These are phyloP conservation scores for Alternaria arborescens DNA, from an alignment of 2,329 filamentous ascomycete species.

Conservation along the genomic window DNA sequence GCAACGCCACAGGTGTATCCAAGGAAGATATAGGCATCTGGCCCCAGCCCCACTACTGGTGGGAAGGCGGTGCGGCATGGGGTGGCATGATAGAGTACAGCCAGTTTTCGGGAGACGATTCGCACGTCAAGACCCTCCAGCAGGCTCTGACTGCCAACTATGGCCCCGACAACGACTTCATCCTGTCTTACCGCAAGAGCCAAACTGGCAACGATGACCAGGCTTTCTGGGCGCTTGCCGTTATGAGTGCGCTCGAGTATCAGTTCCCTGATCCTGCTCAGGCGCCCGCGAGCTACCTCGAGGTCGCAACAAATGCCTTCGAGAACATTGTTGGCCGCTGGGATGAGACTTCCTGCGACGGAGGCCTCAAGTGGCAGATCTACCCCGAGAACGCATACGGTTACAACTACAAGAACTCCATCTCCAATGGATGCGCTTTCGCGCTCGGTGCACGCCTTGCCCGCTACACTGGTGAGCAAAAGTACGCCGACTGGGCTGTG, in stretches of 20 bases:
- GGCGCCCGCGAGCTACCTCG: slow-evolving; percentile 62
- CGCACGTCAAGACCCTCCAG: slow-evolving; percentile 54
- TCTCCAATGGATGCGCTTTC: slow-evolving; percentile 85
- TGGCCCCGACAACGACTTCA: slow-evolving; percentile 54
- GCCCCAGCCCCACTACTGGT: slow-evolving; percentile 58
- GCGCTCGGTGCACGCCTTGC: slow-evolving; percentile 80
- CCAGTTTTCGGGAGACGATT: slow-evolving; percentile 56
- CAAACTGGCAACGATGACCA: slow-evolving; percentile 75
- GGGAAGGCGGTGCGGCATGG: slow-evolving; percentile 55
- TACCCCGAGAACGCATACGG: slow-evolving; percentile 75
- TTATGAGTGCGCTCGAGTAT: slow-evolving; percentile 73
- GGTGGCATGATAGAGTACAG: slow-evolving; percentile 56
- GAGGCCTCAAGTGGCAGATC: slow-evolving; percentile 84
- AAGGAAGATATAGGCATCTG: slow-evolving; percentile 51
- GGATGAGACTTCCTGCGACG: slow-evolving; percentile 72
- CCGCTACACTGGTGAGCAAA: slow-evolving; percentile 70
- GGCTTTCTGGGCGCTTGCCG: slow-evolving; percentile 75
- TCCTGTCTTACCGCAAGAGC: slow-evolving; percentile 53
- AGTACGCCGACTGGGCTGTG: slow-evolving; percentile 68
- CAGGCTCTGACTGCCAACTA: slow-evolving; percentile 55
- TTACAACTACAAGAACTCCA: slow-evolving; percentile 82
- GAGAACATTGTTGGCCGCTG: slow-evolving; percentile 74
- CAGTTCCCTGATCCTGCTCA: slow-evolving; percentile 69
- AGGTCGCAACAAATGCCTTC: slow-evolving; percentile 75
- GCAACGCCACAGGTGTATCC: slow-evolving; percentile 35